Evolutionary conservation across 2,329 filamentous ascomycete species (phyloP).

Genomic region (Apiospora phragmitis): DNA sequence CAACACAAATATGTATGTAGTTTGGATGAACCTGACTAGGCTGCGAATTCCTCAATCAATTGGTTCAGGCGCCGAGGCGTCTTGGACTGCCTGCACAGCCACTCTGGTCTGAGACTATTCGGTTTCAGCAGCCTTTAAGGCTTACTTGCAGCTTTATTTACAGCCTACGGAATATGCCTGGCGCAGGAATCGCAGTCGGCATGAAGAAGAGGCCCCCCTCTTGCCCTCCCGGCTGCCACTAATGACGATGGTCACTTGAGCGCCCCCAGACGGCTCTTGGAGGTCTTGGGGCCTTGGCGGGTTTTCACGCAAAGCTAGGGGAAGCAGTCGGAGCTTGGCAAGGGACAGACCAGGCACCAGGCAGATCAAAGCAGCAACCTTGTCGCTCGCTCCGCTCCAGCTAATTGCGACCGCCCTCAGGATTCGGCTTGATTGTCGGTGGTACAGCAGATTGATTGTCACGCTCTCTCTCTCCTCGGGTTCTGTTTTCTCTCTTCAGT

Average conservation of each 20-base stretch:
- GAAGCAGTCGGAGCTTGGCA: background rate
- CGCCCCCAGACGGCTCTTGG: background rate
- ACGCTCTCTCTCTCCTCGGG: background rate
- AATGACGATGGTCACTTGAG: background rate
- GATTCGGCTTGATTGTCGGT: background rate
- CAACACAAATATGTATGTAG: background rate
- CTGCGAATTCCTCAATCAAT: background rate
- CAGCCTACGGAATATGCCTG: background rate
- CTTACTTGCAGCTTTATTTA: background rate
- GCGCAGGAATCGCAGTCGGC: background rate
- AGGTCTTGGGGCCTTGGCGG: background rate
- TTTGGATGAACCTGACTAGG: background rate
- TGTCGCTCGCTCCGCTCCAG: constrained; percentile 1
- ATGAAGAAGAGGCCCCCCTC: background rate
- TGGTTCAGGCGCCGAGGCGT: background rate
- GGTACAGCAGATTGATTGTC: background rate
- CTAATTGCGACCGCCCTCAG: background rate
- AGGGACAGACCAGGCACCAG: background rate
- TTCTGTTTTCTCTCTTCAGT: background rate
- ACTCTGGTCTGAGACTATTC: background rate
- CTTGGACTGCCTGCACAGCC: background rate
- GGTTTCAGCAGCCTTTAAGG: background rate
- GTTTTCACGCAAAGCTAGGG: background rate
- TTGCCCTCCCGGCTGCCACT: background rate
- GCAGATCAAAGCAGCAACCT: constrained; percentile 1